Evolutionary conservation across 768 basidiomycete species (phyloP), one percentile per base, ranked within the genome.

Genomic region (Trametes elegans): DNA sequence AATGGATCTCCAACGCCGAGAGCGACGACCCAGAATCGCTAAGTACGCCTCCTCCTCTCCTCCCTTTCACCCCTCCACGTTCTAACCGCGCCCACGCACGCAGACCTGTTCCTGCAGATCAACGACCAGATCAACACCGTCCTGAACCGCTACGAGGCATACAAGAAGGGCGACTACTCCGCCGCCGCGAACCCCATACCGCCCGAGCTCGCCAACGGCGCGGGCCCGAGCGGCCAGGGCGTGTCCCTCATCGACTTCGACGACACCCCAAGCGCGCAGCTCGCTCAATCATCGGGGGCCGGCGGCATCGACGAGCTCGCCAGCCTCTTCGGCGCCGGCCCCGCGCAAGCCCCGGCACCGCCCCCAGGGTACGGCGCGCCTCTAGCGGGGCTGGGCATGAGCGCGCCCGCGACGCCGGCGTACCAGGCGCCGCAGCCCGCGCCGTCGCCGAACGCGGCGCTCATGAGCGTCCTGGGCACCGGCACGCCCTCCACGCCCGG

Each of bases 91-190:
- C 14, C 43, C n/a, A 16, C 35, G 1, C n/a, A 21, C 18, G 2
- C 64, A 93, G 95, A 95, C 57, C 93, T 93, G 2, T 88, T 97
- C 69, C 76, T 99, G 16, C 84, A 98, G 69, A 95, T 95, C 57
- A 99, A 99, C 70, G 97, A 99, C 71, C 90, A 97, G 65, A 94
- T 99, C 71, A 99, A 99, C 73, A 89, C 83, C 18, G 93, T 94
- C 13, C 71, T 98, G 13, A 79, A 81, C 26, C 88, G 96, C 21
- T 98, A 94, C 68, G 93, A 98, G 55, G 87, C 93, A 0, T 98
- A 89, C 79, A 93, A 93, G 72, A 84, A 82, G 53, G 97, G 97
- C 46, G 94, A 99, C 72, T 95, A 84, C 66, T 73, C 75, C 2
- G 79, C 76, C 16, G 84, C 85, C 7, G 73, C 83, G 21, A 84